A percentile compares a stretch with the other conserved stretches of the same genome.
Evolutionary conservation across 257 asterid species (phyloP).

Genomic region (Coffea eugenioides): DNA sequence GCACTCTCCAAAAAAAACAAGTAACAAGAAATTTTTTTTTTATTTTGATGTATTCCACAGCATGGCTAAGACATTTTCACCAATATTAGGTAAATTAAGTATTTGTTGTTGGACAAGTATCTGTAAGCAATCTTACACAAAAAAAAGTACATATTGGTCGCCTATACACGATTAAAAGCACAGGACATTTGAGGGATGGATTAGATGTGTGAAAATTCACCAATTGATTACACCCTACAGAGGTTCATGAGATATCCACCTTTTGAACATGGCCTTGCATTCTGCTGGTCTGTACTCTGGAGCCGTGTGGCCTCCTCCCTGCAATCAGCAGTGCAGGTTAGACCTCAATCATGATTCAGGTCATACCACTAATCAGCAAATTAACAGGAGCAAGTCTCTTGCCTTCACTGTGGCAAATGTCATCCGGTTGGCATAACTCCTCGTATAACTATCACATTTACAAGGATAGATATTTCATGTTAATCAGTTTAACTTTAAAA

Average conservation of each 20-base stretch:
- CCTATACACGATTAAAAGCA: no score
- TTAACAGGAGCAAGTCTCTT: neutral
- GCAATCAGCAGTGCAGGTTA: neutral
- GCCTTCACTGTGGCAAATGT: constrained; percentile 51
- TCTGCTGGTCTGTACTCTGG: constrained; percentile 30
- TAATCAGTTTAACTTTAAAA: no score
- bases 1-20: no score
- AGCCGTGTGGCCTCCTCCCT: constrained; percentile 42
- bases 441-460: neutral
- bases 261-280: constrained; percentile 41
- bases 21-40: no score
- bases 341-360: neutral
- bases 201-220: no score
- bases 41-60: no score
- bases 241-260: constrained; percentile 44
- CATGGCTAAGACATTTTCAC: no score
- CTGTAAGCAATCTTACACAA: no score
- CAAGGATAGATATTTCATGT: neutral
- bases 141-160: no score
- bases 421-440: constrained; percentile 42
- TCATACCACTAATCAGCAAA: neutral
- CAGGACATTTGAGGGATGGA: no score
- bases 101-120: no score
- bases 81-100: no score
- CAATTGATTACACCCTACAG: constrained; percentile 14